phyloP scores from a whole-genome alignment of 495 filamentous ascomycete genomes.

The Cudoniella acicularis region DNA sequence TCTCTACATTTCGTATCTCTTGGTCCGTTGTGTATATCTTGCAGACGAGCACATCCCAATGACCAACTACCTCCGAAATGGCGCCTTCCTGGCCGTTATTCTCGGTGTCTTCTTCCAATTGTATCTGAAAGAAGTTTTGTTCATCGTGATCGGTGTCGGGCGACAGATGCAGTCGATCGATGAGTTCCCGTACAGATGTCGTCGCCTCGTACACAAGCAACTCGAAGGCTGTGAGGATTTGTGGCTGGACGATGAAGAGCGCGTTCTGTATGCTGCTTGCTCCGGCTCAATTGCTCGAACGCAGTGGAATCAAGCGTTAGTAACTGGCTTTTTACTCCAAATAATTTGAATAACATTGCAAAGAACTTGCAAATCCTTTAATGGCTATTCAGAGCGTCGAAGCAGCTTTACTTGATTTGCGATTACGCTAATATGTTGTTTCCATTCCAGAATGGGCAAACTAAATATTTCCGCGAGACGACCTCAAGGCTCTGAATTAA shows the following conservation, averaged over 20 bases:
- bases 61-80: not conserved
- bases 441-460: not conserved
- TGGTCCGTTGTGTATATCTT: not conserved
- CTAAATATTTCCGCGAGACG: slow-evolving; percentile 2
- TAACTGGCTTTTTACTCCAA: no score
- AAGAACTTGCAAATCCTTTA: no score
- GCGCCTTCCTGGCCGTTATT: not conserved
- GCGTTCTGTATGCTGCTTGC: slow-evolving; percentile 33
- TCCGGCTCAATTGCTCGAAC: slow-evolving; percentile 4
- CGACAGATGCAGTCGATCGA: not conserved
- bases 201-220: not conserved
- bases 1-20: not conserved
- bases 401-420: slow-evolving; percentile 16
- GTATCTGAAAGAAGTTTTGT: not conserved
- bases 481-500: not conserved
- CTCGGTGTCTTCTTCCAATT: not conserved
- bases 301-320: slow-evolving; percentile 2
- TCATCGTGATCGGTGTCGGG: slow-evolving; percentile 4
- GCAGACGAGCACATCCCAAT: not conserved
- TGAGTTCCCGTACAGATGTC: not conserved
- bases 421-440: not conserved
- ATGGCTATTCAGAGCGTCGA: not conserved
- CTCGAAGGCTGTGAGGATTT: slow-evolving; percentile 35
- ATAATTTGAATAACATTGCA: no score
- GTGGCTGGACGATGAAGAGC: slow-evolving; percentile 28